Conservation (phyloP, 805 yeast genomes). For the Priceomyces haplophilus region DNA sequence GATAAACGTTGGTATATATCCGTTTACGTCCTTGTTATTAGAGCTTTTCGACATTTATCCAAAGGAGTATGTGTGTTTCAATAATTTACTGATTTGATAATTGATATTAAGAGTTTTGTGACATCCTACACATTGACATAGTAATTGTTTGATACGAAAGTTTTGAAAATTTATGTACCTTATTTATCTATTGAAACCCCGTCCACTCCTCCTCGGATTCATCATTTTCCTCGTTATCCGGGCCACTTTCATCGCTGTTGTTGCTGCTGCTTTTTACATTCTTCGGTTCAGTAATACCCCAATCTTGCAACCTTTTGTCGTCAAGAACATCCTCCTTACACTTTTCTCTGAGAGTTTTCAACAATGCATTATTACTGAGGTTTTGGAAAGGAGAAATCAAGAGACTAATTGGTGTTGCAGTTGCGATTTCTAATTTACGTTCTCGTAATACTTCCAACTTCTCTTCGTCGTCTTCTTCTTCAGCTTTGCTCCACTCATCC, state of each 20-base stretch:
- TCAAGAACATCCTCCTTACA: slow-evolving; percentile 62
- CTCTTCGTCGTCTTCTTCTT: slow-evolving; percentile 27
- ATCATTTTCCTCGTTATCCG: neutral
- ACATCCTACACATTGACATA: neutral
- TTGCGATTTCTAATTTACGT: slow-evolving; percentile 31
- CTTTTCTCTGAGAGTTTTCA: slow-evolving; percentile 64
- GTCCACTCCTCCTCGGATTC: slow-evolving; percentile 31
- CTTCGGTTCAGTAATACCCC: slow-evolving; percentile 52
- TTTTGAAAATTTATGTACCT: slow-evolving; percentile 1
- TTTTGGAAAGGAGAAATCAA: slow-evolving; percentile 61
- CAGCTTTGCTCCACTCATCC: slow-evolving; percentile 37
- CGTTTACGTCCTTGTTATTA: slow-evolving; percentile 17
- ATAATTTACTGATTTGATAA: no score
- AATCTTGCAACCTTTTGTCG: slow-evolving; percentile 59
- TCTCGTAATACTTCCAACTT: slow-evolving; percentile 16
- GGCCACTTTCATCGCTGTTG: slow-evolving; percentile 20
- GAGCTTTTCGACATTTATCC: slow-evolving; percentile 9
- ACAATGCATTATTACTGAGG: slow-evolving; percentile 45
- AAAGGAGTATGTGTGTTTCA: neutral
- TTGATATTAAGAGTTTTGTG: neutral
- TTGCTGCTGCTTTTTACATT: slow-evolving; percentile 19
- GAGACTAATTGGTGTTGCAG: slow-evolving; percentile 48
- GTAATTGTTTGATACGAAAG: neutral
- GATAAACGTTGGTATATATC: slow-evolving; percentile 40
- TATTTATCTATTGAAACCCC: slow-evolving; percentile 23